Percentiles rank a stretch among this genome's conserved stretches.
phyloP scores from a whole-genome alignment of 1,139 yeast genomes.

The Insectozyma bohioensis region DNA sequence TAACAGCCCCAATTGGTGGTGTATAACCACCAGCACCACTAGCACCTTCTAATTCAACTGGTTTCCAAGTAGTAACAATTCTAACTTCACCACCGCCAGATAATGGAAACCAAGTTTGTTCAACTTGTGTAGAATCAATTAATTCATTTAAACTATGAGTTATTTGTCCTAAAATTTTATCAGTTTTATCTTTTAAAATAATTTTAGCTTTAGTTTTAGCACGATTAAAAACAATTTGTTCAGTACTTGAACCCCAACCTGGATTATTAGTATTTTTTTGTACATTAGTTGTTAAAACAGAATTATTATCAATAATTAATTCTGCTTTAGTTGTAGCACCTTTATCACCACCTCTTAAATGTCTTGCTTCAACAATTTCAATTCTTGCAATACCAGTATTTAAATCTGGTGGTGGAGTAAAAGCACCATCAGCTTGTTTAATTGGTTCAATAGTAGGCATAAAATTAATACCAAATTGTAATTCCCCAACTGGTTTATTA shows the following conservation, averaged over 20 bases:
- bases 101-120: slow-evolving; percentile 72
- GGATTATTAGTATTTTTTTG: slow-evolving; percentile 68
- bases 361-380: slow-evolving; percentile 51
- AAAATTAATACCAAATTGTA: slow-evolving; percentile 68
- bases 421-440: slow-evolving; percentile 79
- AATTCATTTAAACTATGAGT: slow-evolving; percentile 67
- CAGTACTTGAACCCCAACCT: slow-evolving; percentile 62
- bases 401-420: slow-evolving; percentile 85
- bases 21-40: slow-evolving; percentile 77
- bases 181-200: slow-evolving; percentile 59
- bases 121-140: slow-evolving; percentile 75
- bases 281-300: slow-evolving; percentile 54
- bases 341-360: slow-evolving; percentile 44
- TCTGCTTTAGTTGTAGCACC: slow-evolving; percentile 70
- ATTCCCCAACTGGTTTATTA: slow-evolving; percentile 76
- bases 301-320: slow-evolving; percentile 60
- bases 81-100: slow-evolving; percentile 71
- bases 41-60: slow-evolving; percentile 68
- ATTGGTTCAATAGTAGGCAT: slow-evolving; percentile 80
- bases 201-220: slow-evolving; percentile 67
- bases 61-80: slow-evolving; percentile 77
- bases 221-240: slow-evolving; percentile 74
- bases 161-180: slow-evolving; percentile 59
- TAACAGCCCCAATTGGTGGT: slow-evolving; percentile 89
- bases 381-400: slow-evolving; percentile 86